Base-by-base conservation (phyloP, 1,284 basidiomycete species). In the Apiotrichum siamense region DNA sequence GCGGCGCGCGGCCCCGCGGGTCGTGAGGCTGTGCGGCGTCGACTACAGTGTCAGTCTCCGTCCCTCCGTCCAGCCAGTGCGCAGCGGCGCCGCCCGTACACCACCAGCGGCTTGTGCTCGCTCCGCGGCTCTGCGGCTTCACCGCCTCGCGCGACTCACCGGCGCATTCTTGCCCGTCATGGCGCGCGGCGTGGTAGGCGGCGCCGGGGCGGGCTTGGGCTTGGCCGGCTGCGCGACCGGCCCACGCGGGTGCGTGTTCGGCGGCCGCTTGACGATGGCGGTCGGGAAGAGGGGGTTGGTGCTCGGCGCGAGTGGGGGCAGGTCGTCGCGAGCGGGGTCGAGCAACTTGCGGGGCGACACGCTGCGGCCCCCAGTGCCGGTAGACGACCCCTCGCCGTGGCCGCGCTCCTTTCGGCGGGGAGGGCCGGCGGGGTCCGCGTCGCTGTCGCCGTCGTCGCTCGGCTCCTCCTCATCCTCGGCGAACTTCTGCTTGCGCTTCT, bases 201-300 rank as follows among this genome's bases (percentile, higher is more conserved):
- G 17, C 27, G 18, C 43, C 1, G 47, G 33, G 3, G 44, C 45
- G 20, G 41, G 24, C 11, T 27, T n/a, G 5, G 35, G 11, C 40
- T 47, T 44, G 23, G 46, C 20, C 3, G 27, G 26, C 37, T 44
- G 41, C 18, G 44, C 21, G 9, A 42, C 40, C 7, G 59, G 45
- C 2, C 47, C 51, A 41, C 69, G 66, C 15, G 68, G 57, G 41
- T 72, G 67, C 10, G 67, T 63, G 47, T 66, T 66, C 9, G 67
- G 50, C 13, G 69, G 64, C 42, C 62, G 62, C 50, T 66, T 68
- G 41, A 71, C 62, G 12, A 69, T 61, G 1, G 67, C 67, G 46
- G 65, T 66, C n/a, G 69, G 69, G 44, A 66, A 71, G 29, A 64
- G 52, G 17, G 70, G 69, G 55, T 71, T 72, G 15, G 65, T 71